Percentiles rank a stretch among this genome's conserved stretches.
Evolutionary conservation across 2,329 filamentous ascomycete species (phyloP).

Genomic region (Coniella lustricola): DNA sequence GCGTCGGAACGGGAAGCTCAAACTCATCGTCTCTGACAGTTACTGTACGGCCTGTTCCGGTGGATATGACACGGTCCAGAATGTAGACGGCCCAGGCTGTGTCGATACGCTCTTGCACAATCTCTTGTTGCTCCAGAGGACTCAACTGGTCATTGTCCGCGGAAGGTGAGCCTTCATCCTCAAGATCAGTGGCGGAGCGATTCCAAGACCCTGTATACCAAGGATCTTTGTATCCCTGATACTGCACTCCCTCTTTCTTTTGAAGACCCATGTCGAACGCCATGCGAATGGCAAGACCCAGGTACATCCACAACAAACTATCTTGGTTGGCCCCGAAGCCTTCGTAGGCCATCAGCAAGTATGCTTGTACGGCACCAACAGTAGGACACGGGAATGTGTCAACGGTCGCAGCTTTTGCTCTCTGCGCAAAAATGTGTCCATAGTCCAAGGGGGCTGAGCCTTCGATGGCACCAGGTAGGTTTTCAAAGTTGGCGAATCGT

Average conservation of each 20-base stretch:
- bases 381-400: slow-evolving; percentile 79
- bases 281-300: slow-evolving; percentile 81
- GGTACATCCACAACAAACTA: slow-evolving; percentile 88
- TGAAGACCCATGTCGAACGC: slow-evolving; percentile 75
- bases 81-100: slow-evolving; percentile 90
- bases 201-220: slow-evolving; percentile 40
- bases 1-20: slow-evolving; percentile 62
- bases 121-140: slow-evolving; percentile 50
- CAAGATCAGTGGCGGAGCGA: slow-evolving; percentile 23
- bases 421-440: slow-evolving; percentile 70
- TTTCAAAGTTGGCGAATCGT: slow-evolving; percentile 62
- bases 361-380: slow-evolving; percentile 77
- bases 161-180: slow-evolving; percentile 19
- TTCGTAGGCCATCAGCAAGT: slow-evolving; percentile 77
- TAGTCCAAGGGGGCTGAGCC: slow-evolving; percentile 58
- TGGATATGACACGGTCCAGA: slow-evolving; percentile 79
- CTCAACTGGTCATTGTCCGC: slow-evolving; percentile 26
- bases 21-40: slow-evolving; percentile 81
- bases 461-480: slow-evolving; percentile 41
- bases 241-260: slow-evolving; percentile 67
- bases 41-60: slow-evolving; percentile 75
- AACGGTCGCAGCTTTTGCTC: slow-evolving; percentile 75
- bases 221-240: slow-evolving; percentile 47
- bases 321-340: slow-evolving; percentile 85
- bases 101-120: slow-evolving; percentile 76